These are phyloP conservation scores for Taphrina confusa DNA, from an alignment of 1,139 yeast species.

Conservation along the genomic window DNA sequence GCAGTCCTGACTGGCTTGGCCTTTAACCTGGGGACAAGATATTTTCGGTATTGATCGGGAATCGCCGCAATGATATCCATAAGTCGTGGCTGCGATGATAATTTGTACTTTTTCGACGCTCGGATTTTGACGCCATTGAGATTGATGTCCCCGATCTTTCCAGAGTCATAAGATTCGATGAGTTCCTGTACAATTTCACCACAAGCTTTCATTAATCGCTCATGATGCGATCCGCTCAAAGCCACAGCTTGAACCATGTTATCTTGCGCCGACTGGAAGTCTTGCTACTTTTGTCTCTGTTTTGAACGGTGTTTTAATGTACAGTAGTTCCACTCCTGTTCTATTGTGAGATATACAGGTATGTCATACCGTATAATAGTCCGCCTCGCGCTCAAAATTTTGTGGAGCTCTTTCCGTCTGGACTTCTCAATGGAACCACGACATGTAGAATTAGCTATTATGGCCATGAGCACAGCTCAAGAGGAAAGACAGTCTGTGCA, in stretches of 20 bases:
- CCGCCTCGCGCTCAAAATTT: too few species aligned
- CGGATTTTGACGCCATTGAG: conserved; percentile 85
- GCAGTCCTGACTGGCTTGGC: conserved; percentile 99
- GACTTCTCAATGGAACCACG: too few species aligned
- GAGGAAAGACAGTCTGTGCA: not conserved
- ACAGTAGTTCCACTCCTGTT: too few species aligned
- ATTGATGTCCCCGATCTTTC: conserved; percentile 60
- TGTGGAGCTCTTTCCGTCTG: too few species aligned
- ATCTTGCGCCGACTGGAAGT: not conserved
- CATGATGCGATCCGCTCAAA: conserved; percentile 14
- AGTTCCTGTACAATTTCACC: conserved; percentile 38
- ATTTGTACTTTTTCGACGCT: conserved; percentile 83
- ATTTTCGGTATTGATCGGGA: conserved; percentile 93
- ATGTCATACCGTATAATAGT: too few species aligned
- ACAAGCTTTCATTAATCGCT: conserved; percentile 37
- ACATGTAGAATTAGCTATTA: too few species aligned
- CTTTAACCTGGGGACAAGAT: conserved; percentile 84
- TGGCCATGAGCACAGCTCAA: too few species aligned
- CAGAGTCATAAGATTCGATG: conserved; percentile 37
- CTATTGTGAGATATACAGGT: too few species aligned
- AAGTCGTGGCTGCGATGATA: conserved; percentile 88
- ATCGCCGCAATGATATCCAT: conserved; percentile 94
- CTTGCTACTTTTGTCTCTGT: not conserved
- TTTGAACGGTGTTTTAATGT: too few species aligned
- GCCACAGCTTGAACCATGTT: conserved; percentile 17